These are phyloP conservation scores for Nigrospora oryzae DNA, from an alignment of 2,329 filamentous ascomycete species.

Conservation along the genomic window DNA sequence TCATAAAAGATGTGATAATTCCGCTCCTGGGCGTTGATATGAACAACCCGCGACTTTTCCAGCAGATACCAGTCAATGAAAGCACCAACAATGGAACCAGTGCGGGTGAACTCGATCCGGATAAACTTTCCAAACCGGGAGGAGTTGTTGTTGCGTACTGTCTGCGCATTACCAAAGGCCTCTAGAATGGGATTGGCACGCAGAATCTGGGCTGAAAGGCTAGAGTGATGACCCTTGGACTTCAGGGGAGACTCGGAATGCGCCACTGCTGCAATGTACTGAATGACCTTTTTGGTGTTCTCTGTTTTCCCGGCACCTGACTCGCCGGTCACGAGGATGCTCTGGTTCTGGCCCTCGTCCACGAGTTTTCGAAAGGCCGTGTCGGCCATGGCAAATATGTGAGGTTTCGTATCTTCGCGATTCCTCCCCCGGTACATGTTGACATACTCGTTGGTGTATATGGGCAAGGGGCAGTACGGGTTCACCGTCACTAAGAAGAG, in stretches of 20 bases:
- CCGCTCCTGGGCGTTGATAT: conserved; percentile 76
- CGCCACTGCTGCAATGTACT: conserved; percentile 92
- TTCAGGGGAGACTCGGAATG: conserved; percentile 66
- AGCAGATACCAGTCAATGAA: conserved; percentile 98
- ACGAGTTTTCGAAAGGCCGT: conserved; percentile 93
- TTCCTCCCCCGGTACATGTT: conserved; percentile 94
- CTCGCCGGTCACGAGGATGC: conserved; percentile 94
- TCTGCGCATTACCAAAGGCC: conserved; percentile 96
- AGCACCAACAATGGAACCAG: conserved; percentile 85
- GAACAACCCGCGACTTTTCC: conserved; percentile 95
- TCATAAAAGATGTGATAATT: conserved; percentile 99
- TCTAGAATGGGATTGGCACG: conserved; percentile 95
- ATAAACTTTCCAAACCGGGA: conserved; percentile 99
- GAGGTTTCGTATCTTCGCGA: conserved; percentile 89
- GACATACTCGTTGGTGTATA: conserved; percentile 94
- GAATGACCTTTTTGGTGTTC: conserved; percentile 99
- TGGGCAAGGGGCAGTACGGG: conserved; percentile 88
- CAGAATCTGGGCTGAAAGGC: conserved; percentile 91
- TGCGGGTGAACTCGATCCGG: conserved; percentile 83
- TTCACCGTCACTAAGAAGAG: conserved; percentile 96
- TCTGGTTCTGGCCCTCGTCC: conserved; percentile 92
- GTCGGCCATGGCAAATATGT: conserved; percentile 97
- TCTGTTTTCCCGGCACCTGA: conserved; percentile 98
- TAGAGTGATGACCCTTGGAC: conserved; percentile 59
- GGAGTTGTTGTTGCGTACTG: conserved; percentile 95